Conservation (phyloP, 2,329 filamentous ascomycete species). For the Arthrobotrys pseudoclavata region DNA sequence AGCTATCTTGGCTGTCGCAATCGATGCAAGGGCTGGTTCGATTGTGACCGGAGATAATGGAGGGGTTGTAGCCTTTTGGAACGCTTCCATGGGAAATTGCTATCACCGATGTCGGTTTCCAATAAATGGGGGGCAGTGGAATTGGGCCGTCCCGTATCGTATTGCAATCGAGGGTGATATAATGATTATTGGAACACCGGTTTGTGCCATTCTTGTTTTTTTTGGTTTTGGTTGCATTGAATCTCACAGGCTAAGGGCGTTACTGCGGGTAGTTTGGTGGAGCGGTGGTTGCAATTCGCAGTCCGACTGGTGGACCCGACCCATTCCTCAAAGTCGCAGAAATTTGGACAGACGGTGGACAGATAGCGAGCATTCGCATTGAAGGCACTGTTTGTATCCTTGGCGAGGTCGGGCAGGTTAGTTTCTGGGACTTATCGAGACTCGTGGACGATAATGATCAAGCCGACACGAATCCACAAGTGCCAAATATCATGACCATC, state of each 20-base stretch:
- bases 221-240: neutral
- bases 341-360: constrained; percentile 22
- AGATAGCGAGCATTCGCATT: constrained; percentile 35
- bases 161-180: constrained; percentile 50
- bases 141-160: constrained; percentile 17
- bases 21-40: constrained; percentile 41
- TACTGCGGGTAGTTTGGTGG: constrained; percentile 26
- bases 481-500: constrained; percentile 44
- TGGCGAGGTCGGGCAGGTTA: constrained; percentile 45
- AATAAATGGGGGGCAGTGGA: constrained; percentile 7
- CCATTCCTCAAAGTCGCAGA: constrained; percentile 46
- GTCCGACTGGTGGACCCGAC: neutral
- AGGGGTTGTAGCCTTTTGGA: constrained; percentile 51
- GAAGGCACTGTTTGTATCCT: constrained; percentile 47
- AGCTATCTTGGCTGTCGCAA: constrained; percentile 32
- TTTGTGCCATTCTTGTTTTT: constrained; percentile 6
- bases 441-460: constrained; percentile 1
- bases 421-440: constrained; percentile 50
- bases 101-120: constrained; percentile 25
- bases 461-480: constrained; percentile 5
- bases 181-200: constrained; percentile 45
- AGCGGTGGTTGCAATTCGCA: constrained; percentile 29
- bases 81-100: constrained; percentile 21
- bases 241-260: neutral
- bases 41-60: constrained; percentile 47